Conservation (phyloP, 257 asterid species). For the Avicennia marina region DNA sequence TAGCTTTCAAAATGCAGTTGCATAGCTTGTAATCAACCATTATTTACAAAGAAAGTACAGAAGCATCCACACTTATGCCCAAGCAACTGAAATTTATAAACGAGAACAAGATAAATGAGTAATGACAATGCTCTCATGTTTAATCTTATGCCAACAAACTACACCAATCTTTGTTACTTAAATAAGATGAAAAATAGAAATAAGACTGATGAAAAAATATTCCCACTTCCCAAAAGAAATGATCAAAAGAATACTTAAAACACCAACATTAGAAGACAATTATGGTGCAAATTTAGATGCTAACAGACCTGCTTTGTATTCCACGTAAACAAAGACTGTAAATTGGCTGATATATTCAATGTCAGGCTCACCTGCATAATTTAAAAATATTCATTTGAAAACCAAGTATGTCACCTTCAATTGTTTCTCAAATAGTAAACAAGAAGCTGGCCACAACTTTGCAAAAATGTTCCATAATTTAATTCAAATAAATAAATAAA, state of each 20-base stretch:
- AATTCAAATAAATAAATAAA: no score
- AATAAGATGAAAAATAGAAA: background rate
- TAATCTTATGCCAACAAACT: background rate
- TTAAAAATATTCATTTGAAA: background rate
- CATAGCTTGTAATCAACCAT: background rate
- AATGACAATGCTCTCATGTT: no score
- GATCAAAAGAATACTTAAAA: background rate
- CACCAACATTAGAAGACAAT: background rate
- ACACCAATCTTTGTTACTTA: background rate
- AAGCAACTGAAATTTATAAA: background rate
- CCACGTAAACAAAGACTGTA: conserved; percentile 45
- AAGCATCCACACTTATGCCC: no score
- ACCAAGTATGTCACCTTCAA: background rate
- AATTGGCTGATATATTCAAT: conserved; percentile 36
- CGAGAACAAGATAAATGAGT: no score
- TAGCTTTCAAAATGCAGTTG: background rate
- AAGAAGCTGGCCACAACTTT: background rate
- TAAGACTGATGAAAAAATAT: background rate
- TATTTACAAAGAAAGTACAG: background rate
- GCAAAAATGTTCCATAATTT: no score
- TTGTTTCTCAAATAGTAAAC: background rate
- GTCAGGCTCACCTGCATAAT: conserved; percentile 48
- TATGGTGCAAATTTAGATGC: background rate
- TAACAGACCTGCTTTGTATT: conserved; percentile 48
- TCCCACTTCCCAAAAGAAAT: background rate